Base-by-base conservation (phyloP, 805 yeast genomes). In the Saccharomycopsis sp. region DNA sequence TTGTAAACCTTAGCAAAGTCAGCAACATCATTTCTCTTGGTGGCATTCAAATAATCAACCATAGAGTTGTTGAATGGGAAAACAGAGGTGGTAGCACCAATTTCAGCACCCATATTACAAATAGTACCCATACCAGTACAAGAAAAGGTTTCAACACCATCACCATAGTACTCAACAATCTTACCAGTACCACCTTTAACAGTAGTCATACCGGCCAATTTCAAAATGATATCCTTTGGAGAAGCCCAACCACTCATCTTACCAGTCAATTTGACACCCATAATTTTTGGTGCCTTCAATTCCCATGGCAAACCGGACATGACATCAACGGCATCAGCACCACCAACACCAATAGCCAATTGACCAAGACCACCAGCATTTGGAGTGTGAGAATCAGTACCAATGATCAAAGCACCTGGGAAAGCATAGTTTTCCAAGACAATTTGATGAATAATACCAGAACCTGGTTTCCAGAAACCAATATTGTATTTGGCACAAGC, bases 71-170 rank as follows among this genome's bases (percentile, higher is more conserved):
- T 87, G 84, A 73, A 87, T 62, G 97, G 97, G 94, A 88, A 88
- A 48, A 84, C 85, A 36, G 96, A 88, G 43, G 97, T 88, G 49
- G 97, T 88, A 48, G 96, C 96, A 69, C 97, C 97, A 54, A 88
- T 87, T 69, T 88, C 97, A 53, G 97, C 97, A 73, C 97, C 97
- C 97, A 88, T 88, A 67, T 88, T 88, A 75, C 97, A 88, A 68
- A 88, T 88, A 55, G 97, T 88, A 62, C 94, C 97, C 97, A 88
- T 88, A 75, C 97, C 97, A 39, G 97, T 89, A 67, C 95, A 86
- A 38, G 95, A 83, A 64, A 88, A 80, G 45, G 89, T 73, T 57
- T 81, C 75, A 42, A 88, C 88, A 73, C 97, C 97, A 41, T 80
- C 87, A 63, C 97, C 97, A 58, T 80, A 88, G 71, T 88, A 88